A percentile compares a stretch with the other conserved stretches of the same genome.
These are phyloP conservation scores for Cardamine resedifolia DNA, from an alignment of 345 rosid species.

Conservation along the genomic window DNA sequence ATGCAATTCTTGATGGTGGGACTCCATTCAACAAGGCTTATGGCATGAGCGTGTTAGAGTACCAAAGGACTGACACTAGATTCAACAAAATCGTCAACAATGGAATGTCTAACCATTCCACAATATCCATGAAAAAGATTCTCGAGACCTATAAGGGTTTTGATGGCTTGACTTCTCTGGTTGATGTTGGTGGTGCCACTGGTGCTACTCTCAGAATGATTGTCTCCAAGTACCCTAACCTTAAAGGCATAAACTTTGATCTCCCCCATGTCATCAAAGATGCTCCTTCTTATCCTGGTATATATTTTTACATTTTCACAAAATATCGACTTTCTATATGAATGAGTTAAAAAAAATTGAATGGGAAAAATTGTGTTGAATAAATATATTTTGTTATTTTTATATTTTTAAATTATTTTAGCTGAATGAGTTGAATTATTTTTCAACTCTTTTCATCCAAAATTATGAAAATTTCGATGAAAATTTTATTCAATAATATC, in stretches of 20 bases:
- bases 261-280: conserved; percentile 33
- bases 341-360: too few relatives aligned
- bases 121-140: conserved; percentile 47
- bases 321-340: too few relatives aligned
- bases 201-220: conserved; percentile 51
- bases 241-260: conserved; percentile 52
- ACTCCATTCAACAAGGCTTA: conserved; percentile 51
- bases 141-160: conserved; percentile 56
- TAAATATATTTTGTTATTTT: too few relatives aligned
- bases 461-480: too few relatives aligned
- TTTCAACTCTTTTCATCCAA: too few relatives aligned
- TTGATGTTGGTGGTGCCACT: conserved; percentile 69
- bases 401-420: too few relatives aligned
- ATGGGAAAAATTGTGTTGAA: too few relatives aligned
- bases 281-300: conserved; percentile 34
- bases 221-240: conserved; percentile 50
- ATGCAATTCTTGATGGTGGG: conserved; percentile 50
- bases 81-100: conserved; percentile 47
- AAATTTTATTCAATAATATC: too few relatives aligned
- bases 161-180: conserved; percentile 43
- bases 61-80: neutral
- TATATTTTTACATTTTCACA: neutral
- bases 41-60: conserved; percentile 38
- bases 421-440: too few relatives aligned
- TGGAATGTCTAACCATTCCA: conserved; percentile 48